A percentile compares a stretch with the other conserved stretches of the same genome.
phyloP scores from a whole-genome alignment of 192 early-diverging fungal genomes.

The Radiomyces spectabilis region DNA sequence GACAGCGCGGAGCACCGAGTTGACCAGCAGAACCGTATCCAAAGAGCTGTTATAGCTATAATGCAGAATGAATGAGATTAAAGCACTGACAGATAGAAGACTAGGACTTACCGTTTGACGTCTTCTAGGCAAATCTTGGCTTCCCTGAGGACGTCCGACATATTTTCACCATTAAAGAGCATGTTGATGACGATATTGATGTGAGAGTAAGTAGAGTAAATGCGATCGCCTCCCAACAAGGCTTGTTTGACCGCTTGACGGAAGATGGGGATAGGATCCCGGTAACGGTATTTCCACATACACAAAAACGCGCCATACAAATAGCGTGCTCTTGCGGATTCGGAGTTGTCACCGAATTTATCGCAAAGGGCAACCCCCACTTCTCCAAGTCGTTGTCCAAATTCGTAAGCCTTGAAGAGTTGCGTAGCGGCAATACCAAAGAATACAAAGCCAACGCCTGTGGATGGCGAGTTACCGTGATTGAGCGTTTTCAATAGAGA shows the following conservation, averaged over 20 bases:
- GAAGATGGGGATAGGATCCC: slow-evolving; percentile 15
- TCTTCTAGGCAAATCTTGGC: slow-evolving; percentile 19
- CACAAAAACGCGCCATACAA: slow-evolving; percentile 14
- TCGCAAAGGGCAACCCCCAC: slow-evolving; percentile 16
- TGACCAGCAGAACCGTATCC: too few species aligned
- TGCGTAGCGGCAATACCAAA: slow-evolving; percentile 21
- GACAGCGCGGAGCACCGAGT: slow-evolving; percentile 8
- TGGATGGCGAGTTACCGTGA: slow-evolving; percentile 7
- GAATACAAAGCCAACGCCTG: slow-evolving; percentile 25
- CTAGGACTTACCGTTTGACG: too few species aligned
- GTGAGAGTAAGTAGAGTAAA: slow-evolving; percentile 18
- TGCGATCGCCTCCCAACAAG: slow-evolving; percentile 11
- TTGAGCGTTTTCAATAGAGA: slow-evolving; percentile 9
- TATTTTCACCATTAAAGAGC: slow-evolving; percentile 9
- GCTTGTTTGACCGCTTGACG: slow-evolving; percentile 9
- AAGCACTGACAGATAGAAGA: too few species aligned
- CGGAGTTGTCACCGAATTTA: slow-evolving; percentile 17
- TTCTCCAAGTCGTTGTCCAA: slow-evolving; percentile 19
- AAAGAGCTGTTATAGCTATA: too few species aligned
- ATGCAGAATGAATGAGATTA: too few species aligned
- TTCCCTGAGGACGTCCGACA: slow-evolving; percentile 14
- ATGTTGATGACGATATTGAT: slow-evolving; percentile 10
- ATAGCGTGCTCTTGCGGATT: slow-evolving; percentile 11
- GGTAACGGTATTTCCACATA: slow-evolving; percentile 16
- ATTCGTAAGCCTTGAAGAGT: slow-evolving; percentile 14